Conservation (phyloP, 306 rosid genomes). For the Herpetospermum pedunculosum region DNA sequence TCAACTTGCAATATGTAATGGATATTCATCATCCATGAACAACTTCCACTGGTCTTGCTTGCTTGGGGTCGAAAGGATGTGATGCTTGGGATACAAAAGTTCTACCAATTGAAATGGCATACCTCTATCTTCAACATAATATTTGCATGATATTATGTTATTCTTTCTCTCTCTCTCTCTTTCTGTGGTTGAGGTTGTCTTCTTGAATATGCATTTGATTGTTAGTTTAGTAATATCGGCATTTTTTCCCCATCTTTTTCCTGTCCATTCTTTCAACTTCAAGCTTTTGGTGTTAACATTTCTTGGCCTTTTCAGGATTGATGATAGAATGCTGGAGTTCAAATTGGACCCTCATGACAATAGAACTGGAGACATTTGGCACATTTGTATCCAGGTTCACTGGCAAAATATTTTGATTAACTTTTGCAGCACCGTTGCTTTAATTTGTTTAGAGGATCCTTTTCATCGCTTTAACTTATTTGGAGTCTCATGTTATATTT, state of each 20-base stretch:
- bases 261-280: slow-evolving; percentile 1
- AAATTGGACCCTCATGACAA: slow-evolving; percentile 62
- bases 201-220: background rate
- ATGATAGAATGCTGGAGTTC: slow-evolving; percentile 51
- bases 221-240: background rate
- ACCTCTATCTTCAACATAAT: background rate
- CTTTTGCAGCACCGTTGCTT: background rate
- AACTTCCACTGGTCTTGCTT: background rate
- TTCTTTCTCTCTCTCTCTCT: background rate
- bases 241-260: background rate
- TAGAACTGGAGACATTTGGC: slow-evolving; percentile 96
- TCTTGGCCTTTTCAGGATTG: slow-evolving; percentile 27
- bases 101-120: background rate
- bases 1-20: background rate
- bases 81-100: background rate
- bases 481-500: background rate
- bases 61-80: background rate
- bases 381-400: slow-evolving; percentile 69
- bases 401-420: slow-evolving; percentile 14
- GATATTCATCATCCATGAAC: background rate
- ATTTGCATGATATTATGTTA: background rate
- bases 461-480: background rate
- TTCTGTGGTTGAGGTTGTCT: background rate
- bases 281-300: slow-evolving; percentile 12
- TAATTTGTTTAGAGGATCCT: background rate